Conservation (phyloP, 306 rosid species). For the Vigna reflexopilosa region DNA sequence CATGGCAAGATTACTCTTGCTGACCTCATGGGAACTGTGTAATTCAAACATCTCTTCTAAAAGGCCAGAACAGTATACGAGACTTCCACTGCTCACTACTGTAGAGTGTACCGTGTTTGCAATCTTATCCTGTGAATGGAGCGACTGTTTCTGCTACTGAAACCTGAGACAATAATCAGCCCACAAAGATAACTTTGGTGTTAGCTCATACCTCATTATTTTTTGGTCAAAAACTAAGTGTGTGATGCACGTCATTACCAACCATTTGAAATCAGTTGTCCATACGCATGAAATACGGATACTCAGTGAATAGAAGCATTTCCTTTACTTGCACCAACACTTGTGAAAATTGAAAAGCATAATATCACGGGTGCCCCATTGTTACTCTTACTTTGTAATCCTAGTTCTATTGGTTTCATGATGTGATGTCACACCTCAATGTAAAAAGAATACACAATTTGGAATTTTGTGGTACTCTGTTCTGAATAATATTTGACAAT, state of each 20-base stretch:
- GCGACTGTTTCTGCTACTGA: neutral
- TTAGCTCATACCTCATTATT: neutral
- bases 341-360: neutral
- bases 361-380: slow-evolving; percentile 2
- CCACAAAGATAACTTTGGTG: neutral
- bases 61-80: neutral
- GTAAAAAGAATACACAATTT: slow-evolving; percentile 22
- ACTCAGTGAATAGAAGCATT: neutral
- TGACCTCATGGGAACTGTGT: slow-evolving; percentile 58
- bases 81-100: neutral
- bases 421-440: slow-evolving; percentile 6
- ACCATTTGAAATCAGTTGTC: neutral
- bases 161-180: slow-evolving; percentile 1
- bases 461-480: slow-evolving; percentile 21
- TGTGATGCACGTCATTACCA: slow-evolving; percentile 18
- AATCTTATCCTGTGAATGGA: neutral
- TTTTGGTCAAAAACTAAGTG: neutral
- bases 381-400: neutral
- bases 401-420: slow-evolving; percentile 19
- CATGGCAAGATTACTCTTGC: slow-evolving; percentile 70
- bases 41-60: slow-evolving; percentile 25
- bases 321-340: slow-evolving; percentile 8
- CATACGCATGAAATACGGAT: slow-evolving; percentile 19
- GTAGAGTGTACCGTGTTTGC: neutral
- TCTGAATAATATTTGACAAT: neutral